Evolutionary conservation across 2,329 filamentous ascomycete genomes (phyloP), one percentile per base, ranked within the genome.

Genomic region (Cladophialophora carrionii): DNA sequence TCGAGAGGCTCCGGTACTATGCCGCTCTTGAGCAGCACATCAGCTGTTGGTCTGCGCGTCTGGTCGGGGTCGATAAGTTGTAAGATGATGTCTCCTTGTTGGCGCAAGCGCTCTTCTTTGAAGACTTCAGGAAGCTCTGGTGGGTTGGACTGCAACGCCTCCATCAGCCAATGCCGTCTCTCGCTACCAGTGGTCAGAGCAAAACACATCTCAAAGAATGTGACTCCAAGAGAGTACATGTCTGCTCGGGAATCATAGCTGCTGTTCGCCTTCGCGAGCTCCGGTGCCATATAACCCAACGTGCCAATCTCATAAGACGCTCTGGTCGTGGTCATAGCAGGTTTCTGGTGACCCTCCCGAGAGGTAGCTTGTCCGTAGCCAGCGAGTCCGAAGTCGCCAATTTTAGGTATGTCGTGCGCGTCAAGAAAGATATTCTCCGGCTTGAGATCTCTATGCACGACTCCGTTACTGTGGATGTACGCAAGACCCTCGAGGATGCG

Each of bases 361-460:
- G 68, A 61, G 31, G 59, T 61, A 17, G 66, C 65, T 72, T 96
- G 91, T 0, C 91, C 92, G 68, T 90, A 95, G 0, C 93, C 98
- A 20, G 95, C 95, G 41, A 99, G 82, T 4, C 95, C 95, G 76
- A 99, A 98, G 74, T 99, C 95, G 51, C 95, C 95, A 71, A 99
- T 97, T 71, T 96, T 95, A 43, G 96, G 92, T 71, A 96, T 95
- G 69, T 92, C 91, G 2, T 89, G 85, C 7, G 90, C 87, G 73
- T 98, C 94, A 70, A 99, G 96, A 78, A 99, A 99, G 32, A 99
- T 89, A 70, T 99, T 99, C 74, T 98, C 95, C 0, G 95, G 95
- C 75, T 99, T 99, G 31, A 99, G 82, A 76, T 99, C 95, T 8
- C 95, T 89, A 76, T 99, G 95, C 14, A 98, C 95, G 70, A 99